Percentiles rank a stretch among this genome's conserved stretches.
phyloP scores from a whole-genome alignment of 2,329 filamentous ascomycete genomes.

The Talaromyces sp. region DNA sequence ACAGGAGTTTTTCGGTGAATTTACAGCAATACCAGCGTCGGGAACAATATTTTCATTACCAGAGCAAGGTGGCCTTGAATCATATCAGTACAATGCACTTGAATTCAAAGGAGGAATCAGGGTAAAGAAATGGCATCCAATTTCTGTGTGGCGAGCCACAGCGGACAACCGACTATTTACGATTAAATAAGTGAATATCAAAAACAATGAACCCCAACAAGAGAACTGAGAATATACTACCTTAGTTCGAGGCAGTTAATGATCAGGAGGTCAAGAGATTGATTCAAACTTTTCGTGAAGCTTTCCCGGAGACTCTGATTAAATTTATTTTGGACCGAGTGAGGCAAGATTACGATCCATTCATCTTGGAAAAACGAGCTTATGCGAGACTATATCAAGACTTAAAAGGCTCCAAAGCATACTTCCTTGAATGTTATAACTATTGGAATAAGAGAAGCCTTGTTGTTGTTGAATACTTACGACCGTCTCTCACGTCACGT shows the following conservation, averaged over 20 bases:
- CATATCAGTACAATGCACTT: background rate
- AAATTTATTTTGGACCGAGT: background rate
- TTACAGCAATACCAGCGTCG: conserved; percentile 1
- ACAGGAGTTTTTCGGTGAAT: conserved; percentile 3
- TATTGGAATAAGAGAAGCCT: background rate
- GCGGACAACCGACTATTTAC: background rate
- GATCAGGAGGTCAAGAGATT: background rate
- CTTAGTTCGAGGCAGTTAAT: background rate
- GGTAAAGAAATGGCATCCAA: background rate
- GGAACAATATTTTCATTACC: background rate
- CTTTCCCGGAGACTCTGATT: background rate
- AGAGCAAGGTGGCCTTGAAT: background rate
- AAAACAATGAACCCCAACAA: background rate
- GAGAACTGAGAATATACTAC: background rate
- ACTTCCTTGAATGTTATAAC: background rate
- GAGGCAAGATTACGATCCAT: conserved; percentile 6
- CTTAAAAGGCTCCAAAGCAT: background rate
- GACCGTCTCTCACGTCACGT: conserved; percentile 1
- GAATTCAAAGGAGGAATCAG: background rate
- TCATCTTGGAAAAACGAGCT: conserved; percentile 1
- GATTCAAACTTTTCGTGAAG: background rate
- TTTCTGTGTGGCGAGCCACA: conserved; percentile 3
- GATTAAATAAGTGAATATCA: conserved; percentile 4
- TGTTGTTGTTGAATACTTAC: conserved; percentile 1
- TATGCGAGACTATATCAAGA: conserved; percentile 6